phyloP scores from a whole-genome alignment of 139 green algal species.

The Trebouxia sp. region DNA sequence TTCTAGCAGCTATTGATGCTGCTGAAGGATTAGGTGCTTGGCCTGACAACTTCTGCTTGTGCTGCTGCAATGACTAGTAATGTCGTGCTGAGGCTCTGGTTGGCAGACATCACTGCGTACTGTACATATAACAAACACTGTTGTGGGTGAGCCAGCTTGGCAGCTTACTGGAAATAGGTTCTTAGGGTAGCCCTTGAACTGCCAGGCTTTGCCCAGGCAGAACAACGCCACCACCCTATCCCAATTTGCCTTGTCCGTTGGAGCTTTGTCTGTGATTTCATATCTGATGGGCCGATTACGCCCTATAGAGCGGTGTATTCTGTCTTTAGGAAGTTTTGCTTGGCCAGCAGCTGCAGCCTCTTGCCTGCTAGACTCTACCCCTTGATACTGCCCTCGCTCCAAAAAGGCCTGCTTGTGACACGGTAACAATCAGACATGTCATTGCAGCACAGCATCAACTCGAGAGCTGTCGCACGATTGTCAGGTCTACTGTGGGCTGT shows the following conservation, averaged over 20 bases:
- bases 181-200: conserved; percentile 72
- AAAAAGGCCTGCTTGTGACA: conserved; percentile 24
- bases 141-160: no score
- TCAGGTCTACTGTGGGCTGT: no score
- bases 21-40: no score
- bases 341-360: conserved; percentile 11
- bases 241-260: conserved; percentile 51
- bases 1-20: no score
- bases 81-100: not conserved
- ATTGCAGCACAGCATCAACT: no score
- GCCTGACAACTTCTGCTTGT: no score
- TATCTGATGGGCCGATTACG: conserved; percentile 55
- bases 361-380: conserved; percentile 4
- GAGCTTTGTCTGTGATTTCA: conserved; percentile 53
- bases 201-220: conserved; percentile 67
- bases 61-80: no score
- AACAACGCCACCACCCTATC: conserved; percentile 71
- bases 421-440: no score
- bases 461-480: no score
- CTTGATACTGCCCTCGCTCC: conserved; percentile 21
- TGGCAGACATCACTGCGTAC: no score
- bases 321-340: conserved; percentile 1
- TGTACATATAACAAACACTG: no score
- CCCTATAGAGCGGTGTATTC: conserved; percentile 47
- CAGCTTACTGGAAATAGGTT: not conserved